Conservation (phyloP, 1,284 basidiomycete species). For the Trametes polyzona region DNA sequence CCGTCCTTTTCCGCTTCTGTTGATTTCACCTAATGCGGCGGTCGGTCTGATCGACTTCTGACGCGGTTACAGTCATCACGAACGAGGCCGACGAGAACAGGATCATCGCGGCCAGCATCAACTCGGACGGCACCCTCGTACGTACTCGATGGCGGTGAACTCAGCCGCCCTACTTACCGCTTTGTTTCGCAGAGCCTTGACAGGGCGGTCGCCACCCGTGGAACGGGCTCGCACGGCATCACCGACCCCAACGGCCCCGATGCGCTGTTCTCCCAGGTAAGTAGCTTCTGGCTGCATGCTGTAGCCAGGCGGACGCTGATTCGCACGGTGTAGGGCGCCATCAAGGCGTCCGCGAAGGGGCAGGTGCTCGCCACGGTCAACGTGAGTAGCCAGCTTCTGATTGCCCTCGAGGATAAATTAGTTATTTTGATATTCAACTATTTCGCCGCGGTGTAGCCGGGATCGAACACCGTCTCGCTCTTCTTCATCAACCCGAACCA, state of each 20-base stretch:
- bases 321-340: conserved; percentile 36
- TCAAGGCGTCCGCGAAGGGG: conserved; percentile 45
- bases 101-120: conserved; percentile 26
- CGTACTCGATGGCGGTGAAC: not conserved
- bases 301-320: not conserved
- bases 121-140: conserved; percentile 28
- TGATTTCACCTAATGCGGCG: too few species aligned
- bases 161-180: not conserved
- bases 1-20: not conserved
- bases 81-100: conserved; percentile 28
- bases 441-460: conserved; percentile 36
- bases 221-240: conserved; percentile 45
- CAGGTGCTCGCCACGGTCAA: conserved; percentile 50
- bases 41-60: not conserved
- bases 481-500: conserved; percentile 49
- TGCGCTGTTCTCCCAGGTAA: conserved; percentile 46
- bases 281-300: not conserved
- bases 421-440: too few species aligned
- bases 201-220: conserved; percentile 39
- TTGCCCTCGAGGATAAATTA: too few species aligned
- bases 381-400: conserved; percentile 32
- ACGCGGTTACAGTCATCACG: conserved; percentile 22
- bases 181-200: conserved; percentile 19
- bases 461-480: conserved; percentile 51
- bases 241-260: conserved; percentile 43